Conservation (phyloP, 1,284 basidiomycete genomes). For the Porodaedalea pini region DNA sequence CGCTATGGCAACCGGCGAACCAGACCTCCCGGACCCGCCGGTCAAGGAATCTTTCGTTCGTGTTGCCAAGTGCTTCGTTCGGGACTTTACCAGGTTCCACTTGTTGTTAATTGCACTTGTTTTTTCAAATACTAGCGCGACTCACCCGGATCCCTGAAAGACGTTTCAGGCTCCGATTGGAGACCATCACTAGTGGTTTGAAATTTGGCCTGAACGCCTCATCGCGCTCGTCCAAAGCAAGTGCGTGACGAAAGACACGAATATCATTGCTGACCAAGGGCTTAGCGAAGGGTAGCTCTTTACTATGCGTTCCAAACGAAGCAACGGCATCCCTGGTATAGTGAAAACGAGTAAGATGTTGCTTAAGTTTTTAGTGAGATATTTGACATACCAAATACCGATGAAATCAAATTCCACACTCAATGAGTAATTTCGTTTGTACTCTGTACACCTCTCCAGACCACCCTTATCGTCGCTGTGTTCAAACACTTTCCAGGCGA, state of each 20-base stretch:
- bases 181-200: conserved; percentile 3
- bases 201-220: conserved; percentile 21
- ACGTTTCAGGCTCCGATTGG: no score
- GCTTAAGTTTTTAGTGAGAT: background rate
- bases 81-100: no score
- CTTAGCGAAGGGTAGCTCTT: conserved; percentile 35
- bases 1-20: conserved; percentile 18
- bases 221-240: conserved; percentile 41
- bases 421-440: conserved; percentile 40
- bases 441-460: conserved; percentile 26
- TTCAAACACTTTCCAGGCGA: conserved; percentile 42
- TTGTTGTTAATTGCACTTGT: no score
- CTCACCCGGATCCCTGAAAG: no score
- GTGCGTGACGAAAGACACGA: conserved; percentile 36
- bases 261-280: conserved; percentile 30
- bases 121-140: no score
- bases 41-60: no score
- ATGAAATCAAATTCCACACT: conserved; percentile 51
- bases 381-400: conserved; percentile 42
- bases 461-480: conserved; percentile 29
- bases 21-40: conserved; percentile 9
- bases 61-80: no score
- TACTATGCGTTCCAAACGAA: conserved; percentile 34
- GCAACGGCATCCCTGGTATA: conserved; percentile 35
- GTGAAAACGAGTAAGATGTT: background rate